Percentiles rank a stretch among this genome's conserved stretches.
Conservation (phyloP, 495 filamentous ascomycete species). For the Aspergillus mulundensis region DNA sequence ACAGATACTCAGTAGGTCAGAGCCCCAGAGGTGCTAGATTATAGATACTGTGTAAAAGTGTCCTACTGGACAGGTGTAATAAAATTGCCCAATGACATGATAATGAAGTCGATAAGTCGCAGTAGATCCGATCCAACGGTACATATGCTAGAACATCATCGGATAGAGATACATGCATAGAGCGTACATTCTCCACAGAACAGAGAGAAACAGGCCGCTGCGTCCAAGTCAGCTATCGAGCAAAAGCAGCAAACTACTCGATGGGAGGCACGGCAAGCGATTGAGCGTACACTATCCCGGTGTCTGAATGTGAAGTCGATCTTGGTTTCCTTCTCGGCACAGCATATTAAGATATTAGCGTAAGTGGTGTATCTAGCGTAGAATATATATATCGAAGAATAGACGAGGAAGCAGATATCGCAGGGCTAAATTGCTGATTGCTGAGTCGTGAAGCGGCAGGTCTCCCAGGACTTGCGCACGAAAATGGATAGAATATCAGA, state of each 20-base stretch:
- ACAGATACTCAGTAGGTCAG: neutral
- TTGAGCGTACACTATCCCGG: slow-evolving; percentile 7
- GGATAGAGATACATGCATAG: neutral
- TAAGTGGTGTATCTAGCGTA: neutral
- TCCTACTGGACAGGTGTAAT: neutral
- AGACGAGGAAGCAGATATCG: slow-evolving; percentile 7
- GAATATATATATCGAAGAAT: slow-evolving; percentile 25
- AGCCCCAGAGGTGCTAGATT: neutral
- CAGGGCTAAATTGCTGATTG: slow-evolving; percentile 27
- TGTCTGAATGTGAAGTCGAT: neutral
- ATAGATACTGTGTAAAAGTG: neutral
- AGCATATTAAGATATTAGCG: slow-evolving; percentile 2
- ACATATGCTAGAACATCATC: neutral
- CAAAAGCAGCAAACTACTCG: neutral
- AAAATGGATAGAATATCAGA: neutral
- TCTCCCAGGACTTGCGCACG: neutral
- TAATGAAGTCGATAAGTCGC: neutral
- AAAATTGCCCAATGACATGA: neutral
- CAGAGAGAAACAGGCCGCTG: neutral
- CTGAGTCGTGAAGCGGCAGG: slow-evolving; percentile 2
- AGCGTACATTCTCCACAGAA: neutral
- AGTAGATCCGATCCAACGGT: neutral
- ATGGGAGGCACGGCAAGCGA: neutral
- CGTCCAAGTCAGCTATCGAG: neutral
- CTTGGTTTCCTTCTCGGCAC: neutral